Conservation (phyloP, 1,284 basidiomycete genomes). For the Puccinia polysora region DNA sequence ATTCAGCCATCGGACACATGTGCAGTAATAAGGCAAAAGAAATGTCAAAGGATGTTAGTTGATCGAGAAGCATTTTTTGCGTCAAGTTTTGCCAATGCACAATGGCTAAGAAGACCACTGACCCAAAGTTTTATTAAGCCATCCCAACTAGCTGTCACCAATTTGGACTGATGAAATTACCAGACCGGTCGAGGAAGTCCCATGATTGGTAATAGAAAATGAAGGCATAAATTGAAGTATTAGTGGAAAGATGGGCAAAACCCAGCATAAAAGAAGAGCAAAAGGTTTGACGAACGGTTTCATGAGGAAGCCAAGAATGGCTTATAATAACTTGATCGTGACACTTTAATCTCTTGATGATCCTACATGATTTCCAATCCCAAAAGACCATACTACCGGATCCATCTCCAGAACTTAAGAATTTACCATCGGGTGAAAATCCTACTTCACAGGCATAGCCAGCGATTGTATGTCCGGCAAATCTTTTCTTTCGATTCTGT, state of each 20-base stretch:
- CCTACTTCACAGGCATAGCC: slow-evolving; percentile 95
- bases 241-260: slow-evolving; percentile 21
- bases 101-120: background rate
- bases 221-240: background rate
- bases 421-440: slow-evolving; percentile 95
- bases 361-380: slow-evolving; percentile 97
- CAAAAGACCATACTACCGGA: slow-evolving; percentile 94
- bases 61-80: no score
- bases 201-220: slow-evolving; percentile 22
- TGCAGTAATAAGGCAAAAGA: no score
- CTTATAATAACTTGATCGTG: slow-evolving; percentile 93
- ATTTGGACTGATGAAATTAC: slow-evolving; percentile 71
- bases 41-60: no score
- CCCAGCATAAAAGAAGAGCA: slow-evolving; percentile 45
- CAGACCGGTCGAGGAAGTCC: no score
- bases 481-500: slow-evolving; percentile 96
- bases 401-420: slow-evolving; percentile 92
- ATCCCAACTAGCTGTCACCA: slow-evolving; percentile 94
- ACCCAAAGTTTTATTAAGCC: slow-evolving; percentile 93
- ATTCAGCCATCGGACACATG: no score
- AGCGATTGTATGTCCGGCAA: slow-evolving; percentile 90
- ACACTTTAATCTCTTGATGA: slow-evolving; percentile 79
- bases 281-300: slow-evolving; percentile 66
- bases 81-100: no score
- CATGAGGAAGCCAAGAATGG: slow-evolving; percentile 96